Base-by-base conservation (phyloP, 1,284 basidiomycete genomes). In the Vanrija pseudolonga region DNA sequence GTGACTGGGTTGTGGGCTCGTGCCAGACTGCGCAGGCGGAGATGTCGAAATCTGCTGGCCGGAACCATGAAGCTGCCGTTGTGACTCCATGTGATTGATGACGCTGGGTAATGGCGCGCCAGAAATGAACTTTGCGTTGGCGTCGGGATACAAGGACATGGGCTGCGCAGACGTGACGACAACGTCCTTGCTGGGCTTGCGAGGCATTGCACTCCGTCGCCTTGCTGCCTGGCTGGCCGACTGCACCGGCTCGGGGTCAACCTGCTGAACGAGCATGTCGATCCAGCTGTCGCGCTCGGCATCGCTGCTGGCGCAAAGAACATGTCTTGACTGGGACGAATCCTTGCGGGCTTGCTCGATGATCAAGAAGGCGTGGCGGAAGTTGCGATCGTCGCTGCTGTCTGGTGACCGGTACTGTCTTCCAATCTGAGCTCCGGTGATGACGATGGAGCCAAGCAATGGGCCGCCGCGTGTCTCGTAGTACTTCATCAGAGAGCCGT, bases 251-350 rank as follows among this genome's bases (percentile, higher is more conserved):
- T 65, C 61, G 3, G 62, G 64, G 17, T 69, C 59, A n/a, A 79
- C 73, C 57, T 78, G 92, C 43, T 87, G 84, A 46, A 95, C 90
- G 40, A 98, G 85, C 61, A 92, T 87, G 56, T 94, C 88, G 36
- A 98, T 93, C 95, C 95, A 98, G 54, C 81, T 83, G 71, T 98
- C 95, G 39, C 95, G 83, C 68, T 96, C 92, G 45, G 81, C 78
- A 74, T 98, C 95, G 69, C 89, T 97, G 75, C 96, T 91, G 0
- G 95, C 95, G 67, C 95, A 98, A 4, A 98, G 80, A 28, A 98
- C 93, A 71, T 98, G 95, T 20, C 90, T 82, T 48, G 87, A 83
- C 60, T 84, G 84, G 47, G 85, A 83, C 5, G 87, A 70, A 23
- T 52, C 51, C 36, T 51, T 50, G 44, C 82, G 83, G 2, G 82